These are phyloP conservation scores for Pseudonitzschia multiseries DNA, from an alignment of 108 stramenopile genomes.

Conservation along the genomic window DNA sequence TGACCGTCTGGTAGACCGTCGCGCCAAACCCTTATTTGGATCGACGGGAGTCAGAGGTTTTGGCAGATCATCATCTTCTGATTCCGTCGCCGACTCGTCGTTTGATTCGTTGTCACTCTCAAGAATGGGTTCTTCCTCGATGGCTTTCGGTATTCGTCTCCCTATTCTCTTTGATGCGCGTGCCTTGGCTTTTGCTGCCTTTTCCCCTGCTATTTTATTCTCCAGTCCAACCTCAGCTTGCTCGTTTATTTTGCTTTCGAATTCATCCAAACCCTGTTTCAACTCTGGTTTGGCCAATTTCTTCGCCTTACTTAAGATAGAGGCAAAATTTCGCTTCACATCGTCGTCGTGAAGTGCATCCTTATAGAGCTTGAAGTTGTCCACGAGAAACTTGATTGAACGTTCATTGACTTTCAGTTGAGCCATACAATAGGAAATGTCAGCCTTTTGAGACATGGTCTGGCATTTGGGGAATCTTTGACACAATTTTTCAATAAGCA, in stretches of 20 bases:
- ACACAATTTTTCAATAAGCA: conserved; percentile 91
- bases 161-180: conserved; percentile 55
- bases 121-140: conserved; percentile 13
- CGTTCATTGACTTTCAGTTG: conserved; percentile 89
- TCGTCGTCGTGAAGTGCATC: conserved; percentile 90
- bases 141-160: conserved; percentile 29
- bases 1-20: background rate
- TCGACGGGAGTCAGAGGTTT: background rate
- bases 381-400: conserved; percentile 80
- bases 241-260: conserved; percentile 72
- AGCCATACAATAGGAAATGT: conserved; percentile 92
- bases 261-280: conserved; percentile 82
- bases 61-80: background rate
- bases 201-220: conserved; percentile 63
- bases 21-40: background rate
- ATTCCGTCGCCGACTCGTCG: conserved; percentile 13
- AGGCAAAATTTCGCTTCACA: conserved; percentile 73
- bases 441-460: conserved; percentile 72
- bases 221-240: conserved; percentile 56
- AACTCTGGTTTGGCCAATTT: conserved; percentile 83
- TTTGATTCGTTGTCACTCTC: conserved; percentile 26
- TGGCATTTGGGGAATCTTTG: conserved; percentile 85
- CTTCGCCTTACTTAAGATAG: conserved; percentile 80
- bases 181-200: conserved; percentile 54
- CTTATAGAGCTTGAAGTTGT: conserved; percentile 88